A percentile compares a stretch with the other conserved stretches of the same genome.
Conservation (phyloP, 768 basidiomycete species). For the Panaeolus cyanescens region DNA sequence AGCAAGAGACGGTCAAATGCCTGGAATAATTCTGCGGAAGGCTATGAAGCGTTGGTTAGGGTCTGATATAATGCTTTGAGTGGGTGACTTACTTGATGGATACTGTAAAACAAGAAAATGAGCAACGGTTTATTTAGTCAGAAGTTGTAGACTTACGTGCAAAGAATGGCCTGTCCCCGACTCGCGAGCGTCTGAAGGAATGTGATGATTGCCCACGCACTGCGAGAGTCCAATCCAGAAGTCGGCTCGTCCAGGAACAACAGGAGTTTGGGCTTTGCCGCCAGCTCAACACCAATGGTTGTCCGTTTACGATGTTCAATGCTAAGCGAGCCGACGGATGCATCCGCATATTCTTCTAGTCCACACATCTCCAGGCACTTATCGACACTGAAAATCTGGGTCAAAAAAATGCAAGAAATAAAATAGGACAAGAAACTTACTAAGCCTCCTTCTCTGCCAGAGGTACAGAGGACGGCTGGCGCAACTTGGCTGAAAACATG, state of each 20-base stretch:
- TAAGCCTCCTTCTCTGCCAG: constrained; percentile 77
- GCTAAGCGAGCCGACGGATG: constrained; percentile 63
- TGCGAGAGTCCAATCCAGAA: constrained; percentile 85
- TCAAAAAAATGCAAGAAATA: neutral
- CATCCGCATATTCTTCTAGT: constrained; percentile 61
- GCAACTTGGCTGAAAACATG: constrained; percentile 77
- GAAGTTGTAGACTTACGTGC: constrained; percentile 56
- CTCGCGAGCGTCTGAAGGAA: constrained; percentile 79
- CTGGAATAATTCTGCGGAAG: constrained; percentile 80
- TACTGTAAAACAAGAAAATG: constrained; percentile 26
- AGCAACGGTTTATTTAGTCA: constrained; percentile 12
- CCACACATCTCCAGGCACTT: constrained; percentile 65
- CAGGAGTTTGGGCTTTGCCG: constrained; percentile 71
- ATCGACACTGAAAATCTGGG: constrained; percentile 35
- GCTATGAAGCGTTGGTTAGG: constrained; percentile 36
- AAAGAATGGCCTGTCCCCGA: constrained; percentile 85
- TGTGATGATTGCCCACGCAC: constrained; percentile 79
- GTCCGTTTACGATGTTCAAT: constrained; percentile 80
- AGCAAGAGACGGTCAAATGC: constrained; percentile 81
- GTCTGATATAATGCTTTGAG: neutral
- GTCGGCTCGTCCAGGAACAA: constrained; percentile 93
- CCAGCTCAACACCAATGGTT: constrained; percentile 87
- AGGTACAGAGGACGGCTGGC: constrained; percentile 71
- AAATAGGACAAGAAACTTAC: constrained; percentile 49
- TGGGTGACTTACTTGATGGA: constrained; percentile 37